phyloP scores from a whole-genome alignment of 495 filamentous ascomycete genomes.

The Paragyromitra xinjiangensis region DNA sequence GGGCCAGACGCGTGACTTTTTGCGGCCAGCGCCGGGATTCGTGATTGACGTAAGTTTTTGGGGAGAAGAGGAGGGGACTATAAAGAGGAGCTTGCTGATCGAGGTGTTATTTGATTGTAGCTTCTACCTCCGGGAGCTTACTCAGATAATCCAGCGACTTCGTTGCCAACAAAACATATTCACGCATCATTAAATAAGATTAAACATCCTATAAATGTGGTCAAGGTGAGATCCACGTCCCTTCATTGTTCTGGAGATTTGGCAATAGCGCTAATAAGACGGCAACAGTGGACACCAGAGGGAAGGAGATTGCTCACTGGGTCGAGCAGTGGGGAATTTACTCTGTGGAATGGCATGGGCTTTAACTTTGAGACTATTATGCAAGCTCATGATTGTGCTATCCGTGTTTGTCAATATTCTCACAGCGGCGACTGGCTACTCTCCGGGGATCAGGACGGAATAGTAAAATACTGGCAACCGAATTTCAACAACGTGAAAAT shows the following conservation, averaged over 20 bases:
- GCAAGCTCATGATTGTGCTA: slow-evolving; percentile 94
- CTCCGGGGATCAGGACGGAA: slow-evolving; percentile 91
- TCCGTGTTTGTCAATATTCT: slow-evolving; percentile 86
- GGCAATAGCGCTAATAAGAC: slow-evolving; percentile 3
- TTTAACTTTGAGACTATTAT: slow-evolving; percentile 99
- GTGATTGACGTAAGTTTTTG: slow-evolving; percentile 79
- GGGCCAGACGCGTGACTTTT: slow-evolving; percentile 71
- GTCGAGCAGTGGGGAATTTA: slow-evolving; percentile 96
- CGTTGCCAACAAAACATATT: slow-evolving; percentile 86
- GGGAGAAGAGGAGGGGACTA: background rate
- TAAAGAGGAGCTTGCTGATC: slow-evolving; percentile 47
- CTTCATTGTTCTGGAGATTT: background rate
- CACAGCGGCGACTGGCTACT: slow-evolving; percentile 96
- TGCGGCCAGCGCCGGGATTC: slow-evolving; percentile 85
- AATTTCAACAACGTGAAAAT: slow-evolving; percentile 99
- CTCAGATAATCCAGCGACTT: slow-evolving; percentile 74
- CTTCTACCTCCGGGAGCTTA: slow-evolving; percentile 86
- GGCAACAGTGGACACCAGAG: slow-evolving; percentile 86
- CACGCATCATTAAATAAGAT: slow-evolving; percentile 97
- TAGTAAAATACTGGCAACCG: slow-evolving; percentile 98
- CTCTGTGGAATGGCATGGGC: slow-evolving; percentile 96
- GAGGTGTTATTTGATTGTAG: slow-evolving; percentile 61
- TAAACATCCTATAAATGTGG: slow-evolving; percentile 96
- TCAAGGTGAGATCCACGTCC: slow-evolving; percentile 59
- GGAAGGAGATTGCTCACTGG: slow-evolving; percentile 89